Conservation (phyloP, 345 rosid species). For the Salix purpurea region DNA sequence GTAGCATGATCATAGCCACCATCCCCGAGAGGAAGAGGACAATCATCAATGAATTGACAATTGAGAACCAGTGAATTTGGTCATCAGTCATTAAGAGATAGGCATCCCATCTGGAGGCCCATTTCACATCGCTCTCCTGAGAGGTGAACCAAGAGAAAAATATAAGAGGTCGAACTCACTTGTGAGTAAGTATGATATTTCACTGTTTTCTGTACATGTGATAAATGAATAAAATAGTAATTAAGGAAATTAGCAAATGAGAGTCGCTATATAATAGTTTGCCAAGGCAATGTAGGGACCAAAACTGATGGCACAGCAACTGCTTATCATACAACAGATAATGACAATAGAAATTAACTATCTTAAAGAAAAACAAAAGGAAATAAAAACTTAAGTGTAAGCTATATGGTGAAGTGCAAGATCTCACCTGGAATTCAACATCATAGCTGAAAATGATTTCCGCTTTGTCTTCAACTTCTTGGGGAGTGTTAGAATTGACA, state of each 20-base stretch:
- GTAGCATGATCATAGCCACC: constrained; percentile 81
- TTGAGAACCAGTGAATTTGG: constrained; percentile 80
- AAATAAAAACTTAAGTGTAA: not conserved
- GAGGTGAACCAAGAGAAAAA: not conserved
- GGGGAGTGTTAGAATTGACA: constrained; percentile 78
- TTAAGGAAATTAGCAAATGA: not conserved
- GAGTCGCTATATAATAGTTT: not conserved
- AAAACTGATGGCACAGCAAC: not conserved
- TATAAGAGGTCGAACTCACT: not conserved
- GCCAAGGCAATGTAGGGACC: not conserved
- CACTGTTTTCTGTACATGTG: not conserved
- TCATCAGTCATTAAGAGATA: constrained; percentile 76
- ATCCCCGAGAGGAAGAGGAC: constrained; percentile 80
- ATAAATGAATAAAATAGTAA: not conserved
- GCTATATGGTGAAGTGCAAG: not conserved
- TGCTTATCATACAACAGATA: not conserved
- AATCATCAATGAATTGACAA: constrained; percentile 78
- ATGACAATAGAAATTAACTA: not conserved
- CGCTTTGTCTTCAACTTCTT: constrained; percentile 69
- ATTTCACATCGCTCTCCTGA: constrained; percentile 77
- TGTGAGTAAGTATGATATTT: not conserved
- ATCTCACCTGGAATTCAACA: constrained; percentile 76
- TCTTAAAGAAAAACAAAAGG: not conserved
- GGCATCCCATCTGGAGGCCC: constrained; percentile 93
- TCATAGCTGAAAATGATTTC: constrained; percentile 89